Evolutionary conservation across 495 filamentous ascomycete species (phyloP), one percentile per base, ranked within the genome.

Genomic region (Astrothelium macrocarpum): DNA sequence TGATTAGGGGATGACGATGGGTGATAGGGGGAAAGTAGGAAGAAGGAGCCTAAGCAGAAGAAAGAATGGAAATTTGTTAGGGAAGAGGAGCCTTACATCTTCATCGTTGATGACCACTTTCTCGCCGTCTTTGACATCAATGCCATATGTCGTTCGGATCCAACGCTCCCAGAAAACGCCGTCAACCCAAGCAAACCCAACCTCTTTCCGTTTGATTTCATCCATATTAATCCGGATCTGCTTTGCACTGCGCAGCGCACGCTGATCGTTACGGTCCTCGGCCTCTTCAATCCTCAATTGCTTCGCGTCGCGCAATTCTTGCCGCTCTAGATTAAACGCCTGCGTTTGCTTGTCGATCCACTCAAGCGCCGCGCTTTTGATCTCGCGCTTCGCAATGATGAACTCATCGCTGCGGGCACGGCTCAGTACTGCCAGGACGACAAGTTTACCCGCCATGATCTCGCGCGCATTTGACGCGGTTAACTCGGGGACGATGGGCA

Each of bases 141-240:
- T 87, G 45, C 95, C 94, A 72, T 95, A 98, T 0, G 91, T 96
- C 20, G 86, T 94, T 53, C 91, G 81, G 62, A 98, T 85, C 94
- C 94, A 98, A 42, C 93, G 82, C 73, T 97, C 91, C 94, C 94
- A 98, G 74, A 97, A 97, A 26, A 90, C 84, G 59, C 91, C 91
- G 74, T 98, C 94, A 9, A 97, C 90, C 95, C 95, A 97, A n/a
- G 95, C 94, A 77, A 98, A 98, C 2, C 86, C 81, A 28, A 97
- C 90, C 69, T 94, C 87, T 75, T 94, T 96, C 69, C 87, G 87
- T 71, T 90, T 85, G 61, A 90, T 82, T 70, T 89, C 85, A 66
- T 91, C 85, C 80, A 97, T 93, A 63, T 88, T 89, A 71, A 97
- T 91, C 7, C 85, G 82, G 74, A 95, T 96, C 66, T 84, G 88